Base-by-base conservation (phyloP, 1,139 yeast species). In the Magnusiomyces starmeri region DNA sequence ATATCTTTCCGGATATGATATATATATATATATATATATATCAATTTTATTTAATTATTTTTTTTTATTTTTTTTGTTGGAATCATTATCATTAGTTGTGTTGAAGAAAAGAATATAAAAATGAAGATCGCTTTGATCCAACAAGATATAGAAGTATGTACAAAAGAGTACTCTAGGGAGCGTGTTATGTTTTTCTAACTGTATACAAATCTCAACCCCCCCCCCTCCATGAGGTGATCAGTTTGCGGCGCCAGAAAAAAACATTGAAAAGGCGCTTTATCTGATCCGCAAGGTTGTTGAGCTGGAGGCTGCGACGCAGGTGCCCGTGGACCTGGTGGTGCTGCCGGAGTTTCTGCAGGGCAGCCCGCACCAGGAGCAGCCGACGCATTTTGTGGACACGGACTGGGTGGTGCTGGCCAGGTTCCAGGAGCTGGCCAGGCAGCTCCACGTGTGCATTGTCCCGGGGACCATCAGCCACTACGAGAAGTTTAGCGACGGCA, bases 361-460 rank as follows among this genome's bases (percentile, higher is more conserved):
- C 41, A 40, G 43, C 37, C 56, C 54, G 21, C 44, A 22, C 18
- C 50, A 41, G 16, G 45, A 46, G 12, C 49, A 48, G 35, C 48
- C 43, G n/a, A 10, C 27, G 6, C 20, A 24, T 32, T 52, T 35
- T 25, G 29, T 35, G 1, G 51, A 49, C 18, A 27, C 43, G 12
- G 24, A 41, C 2, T 21, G 40, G 35, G 24, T 24, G 25, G 45
- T 48, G 22, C 49, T 49, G 7, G 21, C 8, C n/a, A 14, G 41
- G 10, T 47, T 53, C 32, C 42, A 51, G 37, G 45, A 27, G 18
- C 49, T 56, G 24, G 61, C 61, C 26, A 53, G 52, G 32, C 58
- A 58, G 45, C 44, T 54, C 47, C 21, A 42, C 16, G 52, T 58
- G 32, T 55, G 57, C 47, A 16, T 58, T 9, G 61, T 58, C 8